Conservation (phyloP, 768 basidiomycete species). For the Galerina sulciceps region DNA sequence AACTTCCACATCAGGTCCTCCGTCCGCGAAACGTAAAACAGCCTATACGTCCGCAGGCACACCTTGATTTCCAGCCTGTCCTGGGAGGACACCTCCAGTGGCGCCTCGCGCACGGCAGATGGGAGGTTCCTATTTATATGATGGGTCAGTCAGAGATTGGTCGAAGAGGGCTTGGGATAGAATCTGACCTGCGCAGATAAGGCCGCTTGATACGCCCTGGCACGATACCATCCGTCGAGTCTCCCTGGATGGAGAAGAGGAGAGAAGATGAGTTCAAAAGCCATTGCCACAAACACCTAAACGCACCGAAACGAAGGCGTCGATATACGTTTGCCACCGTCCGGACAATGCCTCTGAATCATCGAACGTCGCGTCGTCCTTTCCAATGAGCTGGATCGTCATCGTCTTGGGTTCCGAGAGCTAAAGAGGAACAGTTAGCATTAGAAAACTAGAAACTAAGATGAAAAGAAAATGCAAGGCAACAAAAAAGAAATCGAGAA, state of each 20-base stretch:
- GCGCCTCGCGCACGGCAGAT: constrained; percentile 34
- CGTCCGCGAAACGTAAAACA: constrained; percentile 77
- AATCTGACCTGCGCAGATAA: constrained; percentile 66
- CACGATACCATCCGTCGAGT: constrained; percentile 58
- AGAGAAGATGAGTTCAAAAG: not conserved
- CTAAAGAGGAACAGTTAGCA: constrained; percentile 35
- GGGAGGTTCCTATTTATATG: constrained; percentile 42
- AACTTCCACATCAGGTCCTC: constrained; percentile 66
- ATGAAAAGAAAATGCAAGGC: no score
- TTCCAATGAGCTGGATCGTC: constrained; percentile 78
- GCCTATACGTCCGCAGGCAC: constrained; percentile 79
- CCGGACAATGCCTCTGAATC: constrained; percentile 78
- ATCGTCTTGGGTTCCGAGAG: constrained; percentile 66
- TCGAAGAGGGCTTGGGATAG: not conserved
- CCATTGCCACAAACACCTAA: not conserved
- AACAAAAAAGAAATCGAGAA: not conserved
- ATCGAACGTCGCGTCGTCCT: constrained; percentile 76
- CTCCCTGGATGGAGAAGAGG: constrained; percentile 43
- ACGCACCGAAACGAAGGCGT: constrained; percentile 72
- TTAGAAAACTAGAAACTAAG: not conserved
- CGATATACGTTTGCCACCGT: constrained; percentile 81
- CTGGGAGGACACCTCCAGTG: constrained; percentile 50
- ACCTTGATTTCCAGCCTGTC: constrained; percentile 83
- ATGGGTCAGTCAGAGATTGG: not conserved
- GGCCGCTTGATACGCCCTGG: constrained; percentile 53